These are phyloP conservation scores for Oryza officinalis DNA, from an alignment of 176 grass and related monocot species.

Conservation along the genomic window DNA sequence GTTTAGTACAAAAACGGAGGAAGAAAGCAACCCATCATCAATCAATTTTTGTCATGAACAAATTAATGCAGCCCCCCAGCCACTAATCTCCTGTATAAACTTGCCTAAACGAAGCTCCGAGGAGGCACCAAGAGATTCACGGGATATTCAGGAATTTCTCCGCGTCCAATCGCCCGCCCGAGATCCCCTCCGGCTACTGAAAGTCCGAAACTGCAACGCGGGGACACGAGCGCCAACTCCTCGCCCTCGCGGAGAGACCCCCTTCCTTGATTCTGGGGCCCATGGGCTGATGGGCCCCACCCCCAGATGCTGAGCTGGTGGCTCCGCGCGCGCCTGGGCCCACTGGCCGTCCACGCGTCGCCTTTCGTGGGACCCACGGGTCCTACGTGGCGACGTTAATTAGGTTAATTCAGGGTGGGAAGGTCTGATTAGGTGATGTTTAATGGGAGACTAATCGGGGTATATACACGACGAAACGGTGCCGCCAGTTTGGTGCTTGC, in stretches of 20 bases:
- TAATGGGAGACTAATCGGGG: background rate
- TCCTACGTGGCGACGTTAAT: background rate
- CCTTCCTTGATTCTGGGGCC: background rate
- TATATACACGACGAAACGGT: background rate
- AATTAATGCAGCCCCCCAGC: too few species aligned
- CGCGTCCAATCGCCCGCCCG: conserved; percentile 1
- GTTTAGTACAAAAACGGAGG: too few species aligned
- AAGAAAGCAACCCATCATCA: too few species aligned
- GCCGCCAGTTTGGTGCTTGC: background rate
- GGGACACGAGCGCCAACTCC: conserved; percentile 31
- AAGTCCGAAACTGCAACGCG: conserved; percentile 35
- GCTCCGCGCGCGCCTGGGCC: background rate
- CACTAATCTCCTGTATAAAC: background rate
- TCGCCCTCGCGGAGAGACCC: conserved; percentile 21
- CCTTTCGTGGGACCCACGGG: background rate
- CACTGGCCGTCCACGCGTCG: background rate
- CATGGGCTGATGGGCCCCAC: background rate
- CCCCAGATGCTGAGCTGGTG: background rate
- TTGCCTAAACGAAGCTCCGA: conserved; percentile 1
- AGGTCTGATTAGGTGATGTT: background rate
- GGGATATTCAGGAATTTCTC: background rate
- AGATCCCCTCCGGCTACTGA: conserved; percentile 22
- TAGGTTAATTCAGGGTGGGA: background rate
- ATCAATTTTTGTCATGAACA: too few species aligned
- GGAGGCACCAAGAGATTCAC: conserved; percentile 26